These are phyloP conservation scores for Allium sativum DNA, from an alignment of 106 monocot genomes.

Conservation along the genomic window DNA sequence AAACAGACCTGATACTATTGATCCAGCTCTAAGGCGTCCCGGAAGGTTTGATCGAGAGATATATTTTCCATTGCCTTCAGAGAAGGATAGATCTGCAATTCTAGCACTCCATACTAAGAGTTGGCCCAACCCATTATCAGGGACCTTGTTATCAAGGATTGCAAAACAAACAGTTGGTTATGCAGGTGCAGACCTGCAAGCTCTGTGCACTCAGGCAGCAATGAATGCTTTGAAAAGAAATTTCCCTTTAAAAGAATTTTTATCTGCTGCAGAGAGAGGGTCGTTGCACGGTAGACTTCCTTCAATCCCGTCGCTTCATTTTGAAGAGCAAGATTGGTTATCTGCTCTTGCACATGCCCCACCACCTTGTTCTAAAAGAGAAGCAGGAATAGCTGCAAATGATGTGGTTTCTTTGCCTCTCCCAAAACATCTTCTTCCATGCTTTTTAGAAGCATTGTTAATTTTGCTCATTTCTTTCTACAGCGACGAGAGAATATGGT, in stretches of 20 bases:
- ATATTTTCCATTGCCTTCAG: conserved; percentile 79
- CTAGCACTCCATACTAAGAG: conserved; percentile 76
- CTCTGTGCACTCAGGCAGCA: conserved; percentile 88
- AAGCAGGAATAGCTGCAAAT: conserved; percentile 87
- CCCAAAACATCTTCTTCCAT: conserved; percentile 37
- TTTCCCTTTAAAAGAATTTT: conserved; percentile 49
- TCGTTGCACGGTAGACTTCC: conserved; percentile 23
- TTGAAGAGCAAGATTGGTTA: conserved; percentile 87
- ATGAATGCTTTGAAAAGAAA: conserved; percentile 89
- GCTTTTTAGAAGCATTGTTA: conserved; percentile 49
- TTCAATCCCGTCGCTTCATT: conserved; percentile 51
- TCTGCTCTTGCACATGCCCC: conserved; percentile 66
- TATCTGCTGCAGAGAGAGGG: conserved; percentile 58
- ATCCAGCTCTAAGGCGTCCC: conserved; percentile 86
- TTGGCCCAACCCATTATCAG: conserved; percentile 76
- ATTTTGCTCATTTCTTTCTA: conserved; percentile 42
- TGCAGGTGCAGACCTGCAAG: conserved; percentile 89
- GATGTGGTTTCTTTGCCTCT: conserved; percentile 70
- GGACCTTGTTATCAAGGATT: conserved; percentile 53
- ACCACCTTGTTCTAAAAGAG: conserved; percentile 87
- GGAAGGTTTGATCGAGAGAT: conserved; percentile 95
- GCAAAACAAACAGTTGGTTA: conserved; percentile 84
- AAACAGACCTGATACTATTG: conserved; percentile 89
- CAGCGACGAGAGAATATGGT: conserved; percentile 73
- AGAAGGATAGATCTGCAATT: conserved; percentile 79